These are phyloP conservation scores for Backusella tarrabulga DNA, from an alignment of 192 early-diverging fungal genomes.

Conservation along the genomic window DNA sequence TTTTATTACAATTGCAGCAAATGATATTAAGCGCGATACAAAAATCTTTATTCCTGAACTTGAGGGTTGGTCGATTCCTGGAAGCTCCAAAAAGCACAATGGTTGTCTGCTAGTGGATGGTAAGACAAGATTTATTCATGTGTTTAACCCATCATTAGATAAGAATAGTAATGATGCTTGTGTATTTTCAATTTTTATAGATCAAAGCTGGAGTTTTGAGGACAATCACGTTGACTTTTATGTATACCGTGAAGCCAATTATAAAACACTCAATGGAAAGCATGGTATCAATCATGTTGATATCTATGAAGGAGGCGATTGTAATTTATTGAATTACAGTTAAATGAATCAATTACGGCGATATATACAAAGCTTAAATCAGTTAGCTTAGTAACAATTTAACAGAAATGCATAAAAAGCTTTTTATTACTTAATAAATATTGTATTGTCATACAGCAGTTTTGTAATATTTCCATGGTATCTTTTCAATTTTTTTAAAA, in stretches of 20 bases:
- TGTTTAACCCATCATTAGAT: not conserved
- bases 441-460: not conserved
- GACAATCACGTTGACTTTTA: conserved; percentile 36
- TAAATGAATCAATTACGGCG: not conserved
- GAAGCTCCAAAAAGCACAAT: conserved; percentile 29
- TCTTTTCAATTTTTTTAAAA: no score
- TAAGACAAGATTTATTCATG: not conserved
- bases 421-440: not conserved
- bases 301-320: conserved; percentile 40
- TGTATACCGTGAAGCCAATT: conserved; percentile 22
- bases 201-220: conserved; percentile 38
- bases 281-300: conserved; percentile 33
- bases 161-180: no score
- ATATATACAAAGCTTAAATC: not conserved
- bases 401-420: not conserved
- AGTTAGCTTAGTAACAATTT: not conserved
- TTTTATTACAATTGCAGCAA: conserved; percentile 36
- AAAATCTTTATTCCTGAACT: conserved; percentile 36
- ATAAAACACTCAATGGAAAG: conserved; percentile 26
- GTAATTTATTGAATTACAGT: conserved; percentile 31
- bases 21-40: conserved; percentile 27
- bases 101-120: conserved; percentile 37
- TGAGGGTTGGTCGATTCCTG: conserved; percentile 35
- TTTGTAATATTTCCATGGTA: no score
- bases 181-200: not conserved